Conservation (phyloP, 2,329 filamentous ascomycete species). For the Aspergillus flavus region DNA sequence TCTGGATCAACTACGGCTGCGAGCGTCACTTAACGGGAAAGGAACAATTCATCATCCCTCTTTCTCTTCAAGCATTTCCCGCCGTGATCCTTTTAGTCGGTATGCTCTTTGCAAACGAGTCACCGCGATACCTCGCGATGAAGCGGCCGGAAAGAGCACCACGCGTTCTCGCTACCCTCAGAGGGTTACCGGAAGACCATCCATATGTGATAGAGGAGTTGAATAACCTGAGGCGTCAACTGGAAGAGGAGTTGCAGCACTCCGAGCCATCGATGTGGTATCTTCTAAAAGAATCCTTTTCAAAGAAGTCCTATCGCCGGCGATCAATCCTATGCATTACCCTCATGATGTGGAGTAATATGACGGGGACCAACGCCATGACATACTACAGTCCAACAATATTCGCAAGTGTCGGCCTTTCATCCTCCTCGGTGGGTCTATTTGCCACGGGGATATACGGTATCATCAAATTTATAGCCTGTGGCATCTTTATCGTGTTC, state of each 20-base stretch:
- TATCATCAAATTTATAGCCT: not conserved
- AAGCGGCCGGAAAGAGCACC: not conserved
- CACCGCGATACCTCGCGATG: not conserved
- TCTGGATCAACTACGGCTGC: conserved; percentile 5
- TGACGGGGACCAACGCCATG: conserved; percentile 2
- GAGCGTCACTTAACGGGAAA: not conserved
- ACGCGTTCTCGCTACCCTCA: not conserved
- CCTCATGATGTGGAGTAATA: conserved; percentile 4
- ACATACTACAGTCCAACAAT: not conserved
- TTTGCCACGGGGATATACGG: conserved; percentile 5
- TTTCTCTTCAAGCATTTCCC: not conserved
- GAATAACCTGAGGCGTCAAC: not conserved
- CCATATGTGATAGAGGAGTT: not conserved
- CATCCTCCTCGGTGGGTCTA: not conserved
- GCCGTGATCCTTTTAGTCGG: not conserved
- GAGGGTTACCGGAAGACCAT: not conserved
- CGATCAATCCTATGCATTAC: conserved; percentile 1
- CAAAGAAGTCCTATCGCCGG: not conserved
- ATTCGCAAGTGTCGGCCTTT: not conserved
- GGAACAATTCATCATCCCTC: not conserved
- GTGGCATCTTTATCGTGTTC: not conserved
- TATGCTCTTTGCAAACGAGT: not conserved
- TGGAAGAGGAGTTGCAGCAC: not conserved
- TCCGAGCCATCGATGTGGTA: not conserved
- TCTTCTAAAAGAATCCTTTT: not conserved